These are phyloP conservation scores for Didymella pomorum DNA, from an alignment of 2,329 filamentous ascomycete species.

Conservation along the genomic window DNA sequence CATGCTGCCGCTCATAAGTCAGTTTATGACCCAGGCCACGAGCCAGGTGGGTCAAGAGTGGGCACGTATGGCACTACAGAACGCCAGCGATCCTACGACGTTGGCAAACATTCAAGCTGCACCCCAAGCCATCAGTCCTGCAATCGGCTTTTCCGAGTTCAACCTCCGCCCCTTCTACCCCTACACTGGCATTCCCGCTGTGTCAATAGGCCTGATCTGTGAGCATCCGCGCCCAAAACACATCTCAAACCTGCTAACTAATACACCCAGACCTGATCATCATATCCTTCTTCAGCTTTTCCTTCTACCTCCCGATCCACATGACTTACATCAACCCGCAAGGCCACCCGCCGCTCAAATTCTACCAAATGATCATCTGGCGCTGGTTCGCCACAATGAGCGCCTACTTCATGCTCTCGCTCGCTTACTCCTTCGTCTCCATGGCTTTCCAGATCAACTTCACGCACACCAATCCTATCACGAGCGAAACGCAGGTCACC, in stretches of 20 bases:
- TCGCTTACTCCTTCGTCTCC: constrained; percentile 70
- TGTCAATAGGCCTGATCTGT: constrained; percentile 69
- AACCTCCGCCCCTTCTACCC: constrained; percentile 69
- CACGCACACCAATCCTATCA: constrained; percentile 51
- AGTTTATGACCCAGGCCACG: constrained; percentile 58
- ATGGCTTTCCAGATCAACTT: constrained; percentile 71
- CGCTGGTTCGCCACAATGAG: constrained; percentile 63
- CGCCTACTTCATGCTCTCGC: constrained; percentile 68
- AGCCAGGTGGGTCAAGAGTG: constrained; percentile 59
- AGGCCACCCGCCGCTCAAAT: constrained; percentile 65
- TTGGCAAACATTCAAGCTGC: constrained; percentile 55
- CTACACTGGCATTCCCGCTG: constrained; percentile 62
- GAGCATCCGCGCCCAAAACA: background rate
- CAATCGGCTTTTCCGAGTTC: constrained; percentile 63
- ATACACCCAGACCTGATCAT: constrained; percentile 63
- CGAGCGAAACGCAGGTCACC: constrained; percentile 55
- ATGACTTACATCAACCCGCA: constrained; percentile 64
- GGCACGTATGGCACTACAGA: constrained; percentile 53
- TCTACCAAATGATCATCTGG: constrained; percentile 66
- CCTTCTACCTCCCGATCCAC: constrained; percentile 71
- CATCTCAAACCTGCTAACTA: background rate
- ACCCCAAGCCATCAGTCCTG: constrained; percentile 64
- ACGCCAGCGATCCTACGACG: constrained; percentile 51
- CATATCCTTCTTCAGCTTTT: constrained; percentile 71
- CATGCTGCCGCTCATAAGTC: constrained; percentile 60